Conservation (phyloP, 495 filamentous ascomycete species). For the Acidomyces sp. region DNA sequence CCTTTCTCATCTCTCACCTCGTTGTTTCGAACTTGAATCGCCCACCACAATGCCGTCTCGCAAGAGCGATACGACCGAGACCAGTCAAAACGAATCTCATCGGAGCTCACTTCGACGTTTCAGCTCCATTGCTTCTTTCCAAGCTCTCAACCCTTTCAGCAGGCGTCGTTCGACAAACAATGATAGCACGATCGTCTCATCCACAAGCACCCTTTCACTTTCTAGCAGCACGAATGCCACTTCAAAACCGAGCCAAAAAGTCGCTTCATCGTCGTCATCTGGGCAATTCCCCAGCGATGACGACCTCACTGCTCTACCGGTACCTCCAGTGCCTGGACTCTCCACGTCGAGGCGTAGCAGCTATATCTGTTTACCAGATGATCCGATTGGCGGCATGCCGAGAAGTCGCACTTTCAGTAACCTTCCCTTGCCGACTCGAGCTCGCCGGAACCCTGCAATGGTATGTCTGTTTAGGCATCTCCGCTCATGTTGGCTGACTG, state of each 20-base stretch:
- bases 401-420: conserved; percentile 21
- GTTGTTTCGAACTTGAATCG: too few relatives aligned
- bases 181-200: conserved; percentile 10
- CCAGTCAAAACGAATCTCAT: conserved; percentile 7
- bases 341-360: conserved; percentile 6
- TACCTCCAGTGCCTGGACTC: conserved; percentile 1
- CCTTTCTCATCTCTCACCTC: too few relatives aligned
- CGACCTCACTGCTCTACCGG: conserved; percentile 4
- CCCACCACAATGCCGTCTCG: conserved; percentile 15
- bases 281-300: background rate
- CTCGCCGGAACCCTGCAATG: conserved; percentile 6
- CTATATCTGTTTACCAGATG: conserved; percentile 18
- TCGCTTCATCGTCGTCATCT: conserved; percentile 1
- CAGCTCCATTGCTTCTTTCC: conserved; percentile 19
- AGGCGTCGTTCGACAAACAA: conserved; percentile 15
- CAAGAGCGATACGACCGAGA: conserved; percentile 10
- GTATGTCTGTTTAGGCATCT: too few relatives aligned
- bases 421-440: conserved; percentile 16
- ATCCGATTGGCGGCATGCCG: conserved; percentile 18
- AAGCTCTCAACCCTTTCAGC: conserved; percentile 18
- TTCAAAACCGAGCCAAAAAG: background rate
- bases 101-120: conserved; percentile 15
- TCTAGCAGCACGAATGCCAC: conserved; percentile 8
- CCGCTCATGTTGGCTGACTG: too few relatives aligned
- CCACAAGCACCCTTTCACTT: conserved; percentile 16